Conservation (phyloP, 768 basidiomycete species). For the Lactarius trivialis region DNA sequence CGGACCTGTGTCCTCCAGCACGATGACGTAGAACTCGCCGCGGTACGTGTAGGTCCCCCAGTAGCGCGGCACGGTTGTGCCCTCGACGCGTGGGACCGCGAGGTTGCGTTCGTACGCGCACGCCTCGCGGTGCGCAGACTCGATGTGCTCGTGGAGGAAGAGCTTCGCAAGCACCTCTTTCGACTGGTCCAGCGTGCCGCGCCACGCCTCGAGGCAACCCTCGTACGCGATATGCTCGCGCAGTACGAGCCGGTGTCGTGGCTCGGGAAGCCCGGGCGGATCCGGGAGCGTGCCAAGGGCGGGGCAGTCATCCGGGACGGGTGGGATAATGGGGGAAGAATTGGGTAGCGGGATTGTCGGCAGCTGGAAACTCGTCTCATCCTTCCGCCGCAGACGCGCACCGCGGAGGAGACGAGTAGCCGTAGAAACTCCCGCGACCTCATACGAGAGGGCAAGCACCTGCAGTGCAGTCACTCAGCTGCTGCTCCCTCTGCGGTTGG, state of each 20-base stretch:
- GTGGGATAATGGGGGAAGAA: constrained; percentile 1
- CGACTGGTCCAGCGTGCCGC: constrained; percentile 9
- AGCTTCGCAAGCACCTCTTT: constrained; percentile 11
- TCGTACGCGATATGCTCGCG: constrained; percentile 6
- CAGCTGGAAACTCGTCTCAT: not conserved
- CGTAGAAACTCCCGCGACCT: not conserved
- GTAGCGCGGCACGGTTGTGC: constrained; percentile 9
- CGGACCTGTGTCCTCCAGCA: constrained; percentile 11
- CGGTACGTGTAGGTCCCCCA: constrained; percentile 13
- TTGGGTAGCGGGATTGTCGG: not conserved
- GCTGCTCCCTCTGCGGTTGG: not conserved
- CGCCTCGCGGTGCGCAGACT: constrained; percentile 8
- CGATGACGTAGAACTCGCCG: constrained; percentile 15
- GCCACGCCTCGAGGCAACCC: constrained; percentile 17
- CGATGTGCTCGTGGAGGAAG: constrained; percentile 15
- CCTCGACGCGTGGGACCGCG: constrained; percentile 1
- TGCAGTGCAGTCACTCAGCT: not conserved
- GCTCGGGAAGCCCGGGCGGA: constrained; percentile 4
- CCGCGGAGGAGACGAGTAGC: constrained; percentile 5
- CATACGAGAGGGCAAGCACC: constrained; percentile 11
- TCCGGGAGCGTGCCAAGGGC: constrained; percentile 5
- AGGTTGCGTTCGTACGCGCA: constrained; percentile 8
- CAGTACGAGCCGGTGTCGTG: constrained; percentile 3
- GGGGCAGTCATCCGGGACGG: not conserved
- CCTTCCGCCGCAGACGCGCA: not conserved